Conservation (phyloP, 495 filamentous ascomycete species). For the Pseudoneurospora amorphoporcata region DNA sequence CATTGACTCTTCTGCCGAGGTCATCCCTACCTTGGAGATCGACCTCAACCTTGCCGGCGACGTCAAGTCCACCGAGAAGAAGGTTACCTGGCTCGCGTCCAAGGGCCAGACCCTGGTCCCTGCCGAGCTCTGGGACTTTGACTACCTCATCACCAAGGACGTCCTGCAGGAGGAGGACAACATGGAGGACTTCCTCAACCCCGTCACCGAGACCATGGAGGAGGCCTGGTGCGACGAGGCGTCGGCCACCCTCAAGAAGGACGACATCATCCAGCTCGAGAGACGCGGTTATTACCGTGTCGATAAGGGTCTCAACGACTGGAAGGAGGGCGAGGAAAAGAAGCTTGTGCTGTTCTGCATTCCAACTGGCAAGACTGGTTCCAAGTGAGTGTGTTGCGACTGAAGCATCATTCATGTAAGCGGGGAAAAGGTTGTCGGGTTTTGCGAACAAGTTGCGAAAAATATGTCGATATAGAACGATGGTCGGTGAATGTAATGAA, state of each 20-base stretch:
- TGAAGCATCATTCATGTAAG: not conserved
- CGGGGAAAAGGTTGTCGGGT: not conserved
- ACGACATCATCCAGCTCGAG: slow-evolving; percentile 90
- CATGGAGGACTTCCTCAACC: slow-evolving; percentile 70
- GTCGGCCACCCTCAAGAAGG: slow-evolving; percentile 60
- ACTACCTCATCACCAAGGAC: slow-evolving; percentile 88
- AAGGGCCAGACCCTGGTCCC: slow-evolving; percentile 66
- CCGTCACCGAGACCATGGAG: slow-evolving; percentile 63
- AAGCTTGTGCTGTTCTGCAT: slow-evolving; percentile 71
- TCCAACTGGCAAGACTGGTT: slow-evolving; percentile 44
- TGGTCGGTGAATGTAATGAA: not conserved
- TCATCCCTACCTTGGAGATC: slow-evolving; percentile 58
- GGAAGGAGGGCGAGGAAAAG: slow-evolving; percentile 36
- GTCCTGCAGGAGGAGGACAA: slow-evolving; percentile 72
- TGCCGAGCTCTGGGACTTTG: slow-evolving; percentile 82
- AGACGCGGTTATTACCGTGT: slow-evolving; percentile 82
- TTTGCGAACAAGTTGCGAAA: not conserved
- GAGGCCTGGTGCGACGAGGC: slow-evolving; percentile 73
- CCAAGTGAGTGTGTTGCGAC: slow-evolving; percentile 8
- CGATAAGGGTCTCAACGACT: slow-evolving; percentile 44
- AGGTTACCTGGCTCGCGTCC: slow-evolving; percentile 79
- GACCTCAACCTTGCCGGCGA: slow-evolving; percentile 82
- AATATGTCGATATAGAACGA: not conserved
- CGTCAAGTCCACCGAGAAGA: slow-evolving; percentile 90
- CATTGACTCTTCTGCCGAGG: slow-evolving; percentile 38